Evolutionary conservation across 805 yeast genomes (phyloP), one percentile per base, ranked within the genome.

Genomic region (Candida sakaeoensis): DNA sequence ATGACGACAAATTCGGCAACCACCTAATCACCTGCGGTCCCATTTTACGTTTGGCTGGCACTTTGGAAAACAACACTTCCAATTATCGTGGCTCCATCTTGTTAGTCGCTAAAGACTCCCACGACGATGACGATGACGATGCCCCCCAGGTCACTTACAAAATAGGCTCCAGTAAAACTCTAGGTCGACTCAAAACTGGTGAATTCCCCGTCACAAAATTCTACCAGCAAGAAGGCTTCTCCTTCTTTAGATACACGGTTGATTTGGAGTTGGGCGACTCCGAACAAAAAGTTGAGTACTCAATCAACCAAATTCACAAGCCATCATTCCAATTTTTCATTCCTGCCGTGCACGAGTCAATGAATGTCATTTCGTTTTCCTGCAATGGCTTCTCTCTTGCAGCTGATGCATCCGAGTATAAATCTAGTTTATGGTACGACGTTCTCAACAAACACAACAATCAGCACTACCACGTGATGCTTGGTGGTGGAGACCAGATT

Each of bases 401-500:
- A 3, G 82, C 86, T 1, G 84, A 82, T 40, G 80, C 96, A 1
- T 52, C 65, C 0, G 59, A 60, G 4, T 93, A 80, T 63, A 77
- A 80, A 43, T 86, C 90, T 7, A 81, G 86, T 2, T 61, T 93
- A 47, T 91, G 98, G 98, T 71, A 67, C 28, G 97, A 93, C 55
- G 95, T 91, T 3, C 52, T 90, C 50, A 67, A 73, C 19, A 77
- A 78, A 44, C 96, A 91, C 54, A 21, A 34, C 8, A 50, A 59
- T 5, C 66, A 71, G 28, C 77, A 75, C 28, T 87, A 87, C 61
- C 96, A 91, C 58, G 97, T 88, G 4, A 90, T 91, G 95, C 68
- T 93, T 21, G 98, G 98, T 21, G 98, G 98, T 38, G 99, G 99
- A 23, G 99, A 91, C 62, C 99, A 91, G 63, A 74, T 91, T 37